A percentile compares a stretch with the other conserved stretches of the same genome.
phyloP scores from a whole-genome alignment of 495 filamentous ascomycete species.

The Penicillium riverlandense region DNA sequence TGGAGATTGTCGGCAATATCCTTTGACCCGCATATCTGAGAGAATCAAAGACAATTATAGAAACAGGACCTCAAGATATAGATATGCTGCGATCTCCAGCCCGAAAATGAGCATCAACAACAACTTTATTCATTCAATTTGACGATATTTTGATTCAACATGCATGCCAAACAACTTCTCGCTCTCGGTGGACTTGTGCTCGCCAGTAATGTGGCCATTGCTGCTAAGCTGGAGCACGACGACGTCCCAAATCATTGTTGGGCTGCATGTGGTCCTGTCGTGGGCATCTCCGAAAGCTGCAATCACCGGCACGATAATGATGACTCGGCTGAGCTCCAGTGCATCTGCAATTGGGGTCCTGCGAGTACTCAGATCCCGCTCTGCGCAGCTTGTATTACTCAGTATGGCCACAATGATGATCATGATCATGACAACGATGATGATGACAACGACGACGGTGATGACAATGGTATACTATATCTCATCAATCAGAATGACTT shows the following conservation, averaged over 20 bases:
- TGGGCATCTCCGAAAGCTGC: constrained; percentile 19
- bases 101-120: not conserved
- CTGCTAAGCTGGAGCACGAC: constrained; percentile 22
- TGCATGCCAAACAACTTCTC: constrained; percentile 21
- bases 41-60: not conserved
- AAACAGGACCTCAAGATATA: not conserved
- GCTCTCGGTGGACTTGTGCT: constrained; percentile 22
- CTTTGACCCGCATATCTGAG: too few species aligned
- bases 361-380: constrained; percentile 21
- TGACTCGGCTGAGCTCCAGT: constrained; percentile 17
- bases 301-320: constrained; percentile 21
- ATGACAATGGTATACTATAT: constrained; percentile 12
- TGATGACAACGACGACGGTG: constrained; percentile 5
- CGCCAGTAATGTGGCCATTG: constrained; percentile 16
- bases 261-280: constrained; percentile 19
- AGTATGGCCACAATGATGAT: constrained; percentile 13
- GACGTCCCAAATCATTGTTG: constrained; percentile 28
- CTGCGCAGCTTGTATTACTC: constrained; percentile 31
- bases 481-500: not conserved
- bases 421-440: constrained; percentile 5
- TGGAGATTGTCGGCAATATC: too few species aligned
- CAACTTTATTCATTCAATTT: not conserved
- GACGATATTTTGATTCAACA: constrained; percentile 1
- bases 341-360: constrained; percentile 25
- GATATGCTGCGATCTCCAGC: not conserved